Conservation (phyloP, 495 filamentous ascomycete species). For the Tuber indicum region DNA sequence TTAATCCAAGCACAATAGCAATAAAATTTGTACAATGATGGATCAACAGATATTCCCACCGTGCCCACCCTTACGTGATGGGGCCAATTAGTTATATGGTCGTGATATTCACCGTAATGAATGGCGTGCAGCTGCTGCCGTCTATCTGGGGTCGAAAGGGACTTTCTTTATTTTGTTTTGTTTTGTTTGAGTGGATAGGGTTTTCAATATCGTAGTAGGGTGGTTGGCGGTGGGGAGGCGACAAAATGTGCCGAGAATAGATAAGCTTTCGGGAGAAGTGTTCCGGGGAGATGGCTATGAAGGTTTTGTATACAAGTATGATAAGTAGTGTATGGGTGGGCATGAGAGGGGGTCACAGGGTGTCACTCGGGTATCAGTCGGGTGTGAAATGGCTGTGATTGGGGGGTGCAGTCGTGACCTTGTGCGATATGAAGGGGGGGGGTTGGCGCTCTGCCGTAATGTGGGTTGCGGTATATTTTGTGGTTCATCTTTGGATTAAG, state of each 20-base stretch:
- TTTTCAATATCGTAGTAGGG: not conserved
- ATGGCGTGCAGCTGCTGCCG: not conserved
- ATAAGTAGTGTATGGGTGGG: not conserved
- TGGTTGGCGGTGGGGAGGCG: not conserved
- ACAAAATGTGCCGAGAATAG: not conserved
- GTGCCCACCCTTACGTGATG: not conserved
- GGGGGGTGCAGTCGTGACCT: not conserved
- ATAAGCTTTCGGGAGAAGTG: conserved; percentile 2
- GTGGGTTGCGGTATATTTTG: not conserved
- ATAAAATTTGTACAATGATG: not conserved
- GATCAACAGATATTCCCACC: not conserved
- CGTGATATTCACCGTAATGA: not conserved
- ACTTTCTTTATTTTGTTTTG: not conserved
- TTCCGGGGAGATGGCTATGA: not conserved
- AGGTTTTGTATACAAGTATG: not conserved
- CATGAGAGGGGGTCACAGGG: not conserved
- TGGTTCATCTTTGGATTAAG: not conserved
- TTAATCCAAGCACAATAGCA: not conserved
- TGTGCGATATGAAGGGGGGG: too few species aligned
- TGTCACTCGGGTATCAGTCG: not conserved
- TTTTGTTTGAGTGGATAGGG: not conserved
- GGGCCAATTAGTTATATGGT: too few species aligned
- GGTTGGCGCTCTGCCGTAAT: not conserved
- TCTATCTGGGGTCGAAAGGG: not conserved
- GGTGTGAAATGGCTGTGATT: not conserved